Evolutionary conservation across 345 rosid species (phyloP).

Genomic region (Rhodamnia argentea): DNA sequence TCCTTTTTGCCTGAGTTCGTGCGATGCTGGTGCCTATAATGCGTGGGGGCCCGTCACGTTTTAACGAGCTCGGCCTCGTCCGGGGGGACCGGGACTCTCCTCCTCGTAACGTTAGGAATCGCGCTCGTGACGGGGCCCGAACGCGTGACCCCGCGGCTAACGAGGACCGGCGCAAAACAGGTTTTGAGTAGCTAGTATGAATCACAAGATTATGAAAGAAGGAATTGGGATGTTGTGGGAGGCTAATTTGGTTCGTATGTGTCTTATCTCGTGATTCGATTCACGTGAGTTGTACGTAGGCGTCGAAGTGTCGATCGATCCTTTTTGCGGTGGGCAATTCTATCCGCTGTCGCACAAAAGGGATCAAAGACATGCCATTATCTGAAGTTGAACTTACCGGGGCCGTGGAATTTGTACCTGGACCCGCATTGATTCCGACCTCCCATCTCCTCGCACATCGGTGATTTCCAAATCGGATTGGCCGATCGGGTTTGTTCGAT

Average conservation of each 20-base stretch:
- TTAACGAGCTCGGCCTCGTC: not conserved
- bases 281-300: not conserved
- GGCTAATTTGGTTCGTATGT: not conserved
- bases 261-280: not conserved
- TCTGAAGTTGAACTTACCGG: not conserved
- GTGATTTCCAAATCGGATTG: not conserved
- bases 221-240: not conserved
- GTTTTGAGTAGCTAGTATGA: not conserved
- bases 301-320: not conserved
- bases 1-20: not conserved
- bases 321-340: not conserved
- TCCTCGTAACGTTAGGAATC: not conserved
- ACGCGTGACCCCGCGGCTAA: fast-evolving
- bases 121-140: not conserved
- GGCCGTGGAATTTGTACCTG: not conserved
- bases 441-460: not conserved
- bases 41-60: not conserved
- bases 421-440: not conserved
- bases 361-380: not conserved
- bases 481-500: not conserved
- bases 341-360: not conserved
- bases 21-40: not conserved
- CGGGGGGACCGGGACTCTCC: not conserved
- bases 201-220: not conserved
- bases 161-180: too few relatives aligned